Conservation (phyloP, 108 stramenopile genomes). For the Cyclotella distinguenda region DNA sequence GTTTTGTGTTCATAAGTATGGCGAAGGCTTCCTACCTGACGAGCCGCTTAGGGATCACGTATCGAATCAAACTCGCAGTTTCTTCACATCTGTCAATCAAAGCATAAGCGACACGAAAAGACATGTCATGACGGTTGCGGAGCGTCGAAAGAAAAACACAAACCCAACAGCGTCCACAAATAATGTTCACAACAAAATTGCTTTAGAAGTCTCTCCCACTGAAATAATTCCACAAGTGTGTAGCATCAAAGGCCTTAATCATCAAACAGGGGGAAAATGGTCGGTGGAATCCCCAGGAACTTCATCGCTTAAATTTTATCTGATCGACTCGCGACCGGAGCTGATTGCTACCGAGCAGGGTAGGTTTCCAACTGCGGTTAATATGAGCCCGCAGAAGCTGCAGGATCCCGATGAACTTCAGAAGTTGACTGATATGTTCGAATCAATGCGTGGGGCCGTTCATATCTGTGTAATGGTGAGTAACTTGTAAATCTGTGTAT, state of each 20-base stretch:
- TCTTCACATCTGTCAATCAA: conserved; percentile 47
- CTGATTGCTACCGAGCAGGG: conserved; percentile 65
- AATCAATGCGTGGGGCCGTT: conserved; percentile 71
- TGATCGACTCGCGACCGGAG: conserved; percentile 78
- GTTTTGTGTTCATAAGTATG: conserved; percentile 44
- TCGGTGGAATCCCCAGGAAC: conserved; percentile 9
- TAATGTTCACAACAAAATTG: conserved; percentile 36
- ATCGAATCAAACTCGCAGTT: conserved; percentile 43
- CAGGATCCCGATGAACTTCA: conserved; percentile 64
- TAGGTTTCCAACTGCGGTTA: conserved; percentile 73
- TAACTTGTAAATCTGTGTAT: too few relatives aligned
- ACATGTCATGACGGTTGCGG: conserved; percentile 33
- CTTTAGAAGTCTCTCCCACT: conserved; percentile 57
- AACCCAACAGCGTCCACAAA: conserved; percentile 12
- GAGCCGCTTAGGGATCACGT: conserved; percentile 49
- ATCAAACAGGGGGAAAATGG: conserved; percentile 20
- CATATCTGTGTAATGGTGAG: conserved; percentile 69
- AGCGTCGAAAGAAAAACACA: conserved; percentile 33
- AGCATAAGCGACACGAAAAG: conserved; percentile 43
- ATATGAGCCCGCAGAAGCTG: conserved; percentile 64
- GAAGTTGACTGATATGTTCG: conserved; percentile 71
- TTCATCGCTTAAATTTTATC: conserved; percentile 62
- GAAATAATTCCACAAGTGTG: conserved; percentile 80
- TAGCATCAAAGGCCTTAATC: conserved; percentile 49
- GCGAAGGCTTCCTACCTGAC: conserved; percentile 78